phyloP scores from a whole-genome alignment of 306 rosid species.

The Fragaria nilgerrensis region DNA sequence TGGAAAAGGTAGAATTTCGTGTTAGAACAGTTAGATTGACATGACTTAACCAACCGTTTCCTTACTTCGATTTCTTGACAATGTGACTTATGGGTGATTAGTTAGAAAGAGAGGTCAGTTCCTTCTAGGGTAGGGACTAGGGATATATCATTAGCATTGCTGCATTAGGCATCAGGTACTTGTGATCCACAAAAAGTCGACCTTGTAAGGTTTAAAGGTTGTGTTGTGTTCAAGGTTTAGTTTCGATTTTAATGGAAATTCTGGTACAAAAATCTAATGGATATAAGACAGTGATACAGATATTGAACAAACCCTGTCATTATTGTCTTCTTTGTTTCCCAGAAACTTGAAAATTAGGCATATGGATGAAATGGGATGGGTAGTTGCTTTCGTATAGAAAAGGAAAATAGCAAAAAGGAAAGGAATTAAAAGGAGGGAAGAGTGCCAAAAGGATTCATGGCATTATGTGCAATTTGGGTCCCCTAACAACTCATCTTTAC shows the following conservation, averaged over 20 bases:
- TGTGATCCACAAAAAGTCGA: neutral
- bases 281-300: neutral
- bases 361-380: slow-evolving; percentile 53
- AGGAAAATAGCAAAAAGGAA: slow-evolving; percentile 35
- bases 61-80: neutral
- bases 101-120: slow-evolving; percentile 3
- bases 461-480: slow-evolving; percentile 41
- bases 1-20: neutral
- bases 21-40: slow-evolving; percentile 1
- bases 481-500: slow-evolving; percentile 49
- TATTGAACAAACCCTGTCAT: slow-evolving; percentile 19
- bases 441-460: slow-evolving; percentile 41
- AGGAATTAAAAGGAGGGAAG: slow-evolving; percentile 38
- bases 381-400: slow-evolving; percentile 42
- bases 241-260: neutral
- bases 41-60: neutral
- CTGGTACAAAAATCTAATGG: neutral
- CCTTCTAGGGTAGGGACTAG: slow-evolving; percentile 3
- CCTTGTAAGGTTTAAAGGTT: neutral
- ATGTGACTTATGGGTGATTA: neutral
- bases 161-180: slow-evolving; percentile 1
- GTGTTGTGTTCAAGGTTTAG: neutral
- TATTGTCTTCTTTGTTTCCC: slow-evolving; percentile 27
- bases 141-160: slow-evolving; percentile 10
- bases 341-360: slow-evolving; percentile 34